Base-by-base conservation (phyloP, 208 protist genomes). In the Wallacemonas rigidus region DNA sequence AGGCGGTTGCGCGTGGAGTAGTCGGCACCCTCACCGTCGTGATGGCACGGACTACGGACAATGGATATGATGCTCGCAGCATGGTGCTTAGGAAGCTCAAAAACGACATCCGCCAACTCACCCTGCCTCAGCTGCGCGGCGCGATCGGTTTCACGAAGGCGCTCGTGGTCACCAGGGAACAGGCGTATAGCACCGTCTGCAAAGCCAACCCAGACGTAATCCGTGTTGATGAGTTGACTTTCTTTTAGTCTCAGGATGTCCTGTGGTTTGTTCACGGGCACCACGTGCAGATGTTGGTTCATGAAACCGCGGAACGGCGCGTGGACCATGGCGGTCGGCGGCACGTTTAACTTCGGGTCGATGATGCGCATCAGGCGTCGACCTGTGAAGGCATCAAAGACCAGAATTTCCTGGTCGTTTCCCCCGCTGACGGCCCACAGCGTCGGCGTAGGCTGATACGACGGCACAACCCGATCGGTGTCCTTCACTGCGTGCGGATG, bases 121-220 rank as follows among this genome's bases (percentile, higher is more conserved):
- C 81, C 82, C 69, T 83, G 85, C 11, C 76, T 76, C 38, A 90
- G 67, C 14, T 83, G 67, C 8, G 56, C 75, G n/a, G 88, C 85
- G 41, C 81, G 79, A 44, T 89, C 89, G 17, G 70, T 72, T 2
- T 85, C 77, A 39, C 81, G 82, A 60, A 94, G 69, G 43, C 77
- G 70, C 36, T 83, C 69, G 45, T 72, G 72, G 69, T 90, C 75
- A 8, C 88, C 83, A 2, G 88, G 90, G 51, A 97, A 72, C 3
- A 97, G 77, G 0, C 92, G 88, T n/a, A 97, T 83, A 36, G 83
- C 74, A 38, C 92, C 92, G 67, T 97, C 92, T n/a, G 79, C 70
- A 50, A 95, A 86, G 40, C 92, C 92, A 14, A 93, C 85, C 92
- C 92, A 97, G 17, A 97, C 88, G 71, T 93, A 97, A 76, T 97